Percentiles rank a stretch among this genome's conserved stretches.
phyloP scores from a whole-genome alignment of 2,329 filamentous ascomycete genomes.

The Phyllosticta capitalensis region DNA sequence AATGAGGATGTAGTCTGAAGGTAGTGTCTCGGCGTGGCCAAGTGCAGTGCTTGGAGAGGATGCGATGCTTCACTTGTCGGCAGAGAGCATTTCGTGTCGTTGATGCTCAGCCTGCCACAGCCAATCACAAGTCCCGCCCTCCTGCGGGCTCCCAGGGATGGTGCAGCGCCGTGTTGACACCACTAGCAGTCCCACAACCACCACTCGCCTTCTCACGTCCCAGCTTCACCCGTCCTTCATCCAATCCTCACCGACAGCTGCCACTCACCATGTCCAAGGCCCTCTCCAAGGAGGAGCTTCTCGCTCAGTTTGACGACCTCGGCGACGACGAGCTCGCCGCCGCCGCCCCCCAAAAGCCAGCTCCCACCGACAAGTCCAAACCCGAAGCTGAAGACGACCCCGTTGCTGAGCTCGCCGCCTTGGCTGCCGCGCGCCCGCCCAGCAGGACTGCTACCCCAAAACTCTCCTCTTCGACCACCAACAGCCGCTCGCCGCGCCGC shows the following conservation, averaged over 20 bases:
- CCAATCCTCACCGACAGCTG: not conserved
- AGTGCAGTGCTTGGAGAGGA: too few relatives aligned
- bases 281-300: conserved; percentile 34
- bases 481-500: conserved; percentile 23
- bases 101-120: not conserved
- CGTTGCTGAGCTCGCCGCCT: conserved; percentile 76
- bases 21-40: too few relatives aligned
- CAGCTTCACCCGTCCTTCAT: not conserved
- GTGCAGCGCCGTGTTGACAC: not conserved
- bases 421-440: conserved; percentile 53
- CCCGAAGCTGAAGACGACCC: conserved; percentile 54
- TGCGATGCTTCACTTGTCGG: too few relatives aligned
- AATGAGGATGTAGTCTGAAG: too few relatives aligned
- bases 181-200: not conserved
- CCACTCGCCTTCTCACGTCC: not conserved
- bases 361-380: conserved; percentile 32
- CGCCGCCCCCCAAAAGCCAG: conserved; percentile 23
- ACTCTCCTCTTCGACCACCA: conserved; percentile 38
- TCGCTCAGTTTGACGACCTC: conserved; percentile 37
- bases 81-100: conserved; percentile 8
- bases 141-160: not conserved
- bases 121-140: conserved; percentile 6
- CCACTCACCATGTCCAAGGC: conserved; percentile 28
- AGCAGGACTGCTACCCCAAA: conserved; percentile 74
- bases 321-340: conserved; percentile 23